Base-by-base conservation (phyloP, 163 green algal species). In the Chlorella variabilis region DNA sequence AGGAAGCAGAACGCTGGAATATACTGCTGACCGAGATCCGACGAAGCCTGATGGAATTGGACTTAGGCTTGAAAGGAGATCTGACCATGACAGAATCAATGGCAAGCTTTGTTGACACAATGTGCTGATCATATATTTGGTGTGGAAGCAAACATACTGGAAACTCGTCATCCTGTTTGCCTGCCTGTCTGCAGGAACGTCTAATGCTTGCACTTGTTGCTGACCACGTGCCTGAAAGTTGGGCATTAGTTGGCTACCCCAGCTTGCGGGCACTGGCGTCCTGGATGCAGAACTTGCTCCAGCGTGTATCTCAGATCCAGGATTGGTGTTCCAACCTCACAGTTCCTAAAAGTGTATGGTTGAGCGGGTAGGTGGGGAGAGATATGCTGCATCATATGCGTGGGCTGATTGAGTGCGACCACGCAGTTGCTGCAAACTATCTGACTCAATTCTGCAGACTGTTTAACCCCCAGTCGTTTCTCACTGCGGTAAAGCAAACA, bases 381-480 rank as follows among this genome's bases (percentile, higher is more conserved):
- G 29, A 15, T 42, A 21, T 13, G 61, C 7, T 42, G 29, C n/a
- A n/a, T n/a, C n/a, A n/a, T n/a, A 31, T 45, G 34, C n/a, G 33
- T n/a, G 17, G 13, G n/a, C 6, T 23, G n/a, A 39, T 29, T 48
- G 18, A 54, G 45, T 54, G 45, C 45, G 15, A 54, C 45, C n/a
- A n/a, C n/a, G n/a, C n/a, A n/a, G n/a, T n/a, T n/a, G n/a, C n/a
- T n/a, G n/a, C n/a, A n/a, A n/a, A n/a, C n/a, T n/a, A n/a, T n/a
- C n/a, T n/a, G n/a, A n/a, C n/a, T n/a, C n/a, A n/a, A n/a, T n/a
- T n/a, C n/a, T n/a, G 89, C 9, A 92, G 92, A 8, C 89, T 98
- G 71, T 98, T 98, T 91, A 98, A 98, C 88, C 96, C 96, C 13
- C 93, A 97, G 91, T 95, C 92, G 17, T 98, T 98, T 89, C 86